Evolutionary conservation across 2,329 filamentous ascomycete genomes (phyloP), one percentile per base, ranked within the genome.

Genomic region (Diplodia seriata): DNA sequence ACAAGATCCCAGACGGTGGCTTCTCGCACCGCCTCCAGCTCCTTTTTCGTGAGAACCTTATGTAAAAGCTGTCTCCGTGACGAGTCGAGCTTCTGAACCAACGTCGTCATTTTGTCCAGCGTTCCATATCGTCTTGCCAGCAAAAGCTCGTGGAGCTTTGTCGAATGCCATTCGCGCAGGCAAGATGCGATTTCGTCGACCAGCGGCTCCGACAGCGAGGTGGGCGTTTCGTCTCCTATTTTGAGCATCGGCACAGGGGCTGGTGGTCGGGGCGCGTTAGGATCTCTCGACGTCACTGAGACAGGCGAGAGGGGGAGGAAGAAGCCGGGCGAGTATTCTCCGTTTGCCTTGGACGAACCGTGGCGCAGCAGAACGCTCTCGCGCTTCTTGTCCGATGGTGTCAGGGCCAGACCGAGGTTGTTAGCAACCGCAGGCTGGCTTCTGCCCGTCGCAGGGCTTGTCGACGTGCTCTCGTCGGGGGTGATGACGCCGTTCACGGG

Each of bases 181-280:
- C 95, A 99, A 3, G 94, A 97, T 15, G 95, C 94, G 73, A 99
- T 98, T 79, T 99, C 95, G 79, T 99, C 95, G 29, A 99, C 94
- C 70, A 99, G 81, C 2, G 95, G 95, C 77, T 99, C 96, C 9
- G 91, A 89, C 18, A 87, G 85, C 6, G 93, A 97, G 0, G 93
- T 97, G 1, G 94, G 92, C 1, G 93, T 97, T 82, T 99, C 95
- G 76, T 99, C 95, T 68, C 95, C 95, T 77, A 99, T 94, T 79
- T 97, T 97, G 65, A 99, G 85, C 91, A 98, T 95, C 4, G 95
- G 95, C 9, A 99, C 94, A 0, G 95, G 95, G 12, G 96, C 96
- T 12, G 93, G 88, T 36, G 94, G 95, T 73, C 92, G 93, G 12
- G 89, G 89, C 29, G 84, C 87, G 75, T 87, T 84, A 1, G 89